Conservation (phyloP, 2,329 filamentous ascomycete species). For the Calonectria pauciramosa region DNA sequence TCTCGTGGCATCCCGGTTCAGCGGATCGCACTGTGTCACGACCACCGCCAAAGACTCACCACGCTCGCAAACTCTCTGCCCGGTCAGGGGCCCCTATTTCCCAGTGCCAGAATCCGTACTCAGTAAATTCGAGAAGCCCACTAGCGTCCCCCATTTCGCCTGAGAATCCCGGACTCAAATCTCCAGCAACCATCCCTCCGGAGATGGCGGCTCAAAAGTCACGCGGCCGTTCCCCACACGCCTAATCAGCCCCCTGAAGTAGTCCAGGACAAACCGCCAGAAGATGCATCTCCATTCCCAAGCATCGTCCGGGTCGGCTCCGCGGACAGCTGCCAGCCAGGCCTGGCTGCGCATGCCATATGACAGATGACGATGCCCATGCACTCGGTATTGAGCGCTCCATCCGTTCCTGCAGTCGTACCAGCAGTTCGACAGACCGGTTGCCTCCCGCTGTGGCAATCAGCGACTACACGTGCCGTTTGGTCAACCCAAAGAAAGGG, state of each 20-base stretch:
- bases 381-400: neutral
- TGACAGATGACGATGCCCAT: neutral
- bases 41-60: slow-evolving; percentile 23
- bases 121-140: slow-evolving; percentile 44
- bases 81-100: neutral
- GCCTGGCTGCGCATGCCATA: neutral
- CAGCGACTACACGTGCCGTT: slow-evolving; percentile 6
- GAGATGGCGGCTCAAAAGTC: slow-evolving; percentile 47
- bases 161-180: slow-evolving; percentile 28
- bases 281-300: slow-evolving; percentile 4
- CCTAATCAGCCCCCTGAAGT: slow-evolving; percentile 37
- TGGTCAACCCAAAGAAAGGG: neutral
- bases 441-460: slow-evolving; percentile 5
- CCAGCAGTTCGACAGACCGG: neutral
- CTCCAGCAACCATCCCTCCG: slow-evolving; percentile 31
- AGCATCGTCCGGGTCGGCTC: slow-evolving; percentile 5
- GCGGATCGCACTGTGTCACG: slow-evolving; percentile 33
- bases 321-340: neutral
- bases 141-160: slow-evolving; percentile 34
- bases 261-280: neutral
- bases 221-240: slow-evolving; percentile 36
- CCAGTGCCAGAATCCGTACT: slow-evolving; percentile 14
- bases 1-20: slow-evolving; percentile 27
- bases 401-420: neutral
- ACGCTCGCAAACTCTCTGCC: slow-evolving; percentile 19